Conservation (phyloP, 352 stramenopile species). For the Phytophthora constricta region DNA sequence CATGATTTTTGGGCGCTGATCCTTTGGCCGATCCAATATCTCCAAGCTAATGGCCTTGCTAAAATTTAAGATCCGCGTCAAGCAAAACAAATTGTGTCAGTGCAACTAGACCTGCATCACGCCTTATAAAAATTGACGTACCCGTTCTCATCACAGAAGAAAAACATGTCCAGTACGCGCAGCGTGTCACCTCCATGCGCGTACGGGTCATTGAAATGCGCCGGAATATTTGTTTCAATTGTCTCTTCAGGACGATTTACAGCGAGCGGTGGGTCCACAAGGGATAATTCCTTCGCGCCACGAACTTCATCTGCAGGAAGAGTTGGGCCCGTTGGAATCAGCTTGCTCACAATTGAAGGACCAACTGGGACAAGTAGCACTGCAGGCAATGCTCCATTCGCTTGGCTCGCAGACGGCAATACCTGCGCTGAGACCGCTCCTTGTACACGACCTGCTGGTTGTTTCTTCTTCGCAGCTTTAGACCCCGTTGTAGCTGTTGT, state of each 20-base stretch:
- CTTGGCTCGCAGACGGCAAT: conserved; percentile 3
- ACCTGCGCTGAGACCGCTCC: conserved; percentile 2
- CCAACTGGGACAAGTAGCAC: conserved; percentile 5
- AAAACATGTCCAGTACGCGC: conserved; percentile 85
- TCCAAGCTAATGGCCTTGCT: conserved; percentile 83
- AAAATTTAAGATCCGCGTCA: not conserved
- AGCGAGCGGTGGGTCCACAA: conserved; percentile 42
- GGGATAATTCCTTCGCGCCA: conserved; percentile 60
- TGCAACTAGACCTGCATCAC: not conserved
- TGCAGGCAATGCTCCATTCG: conserved; percentile 6
- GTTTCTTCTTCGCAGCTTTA: conserved; percentile 36
- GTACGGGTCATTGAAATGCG: conserved; percentile 74
- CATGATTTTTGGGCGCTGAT: conserved; percentile 84
- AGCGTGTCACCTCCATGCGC: conserved; percentile 69
- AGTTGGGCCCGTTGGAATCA: conserved; percentile 68
- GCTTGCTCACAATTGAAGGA: conserved; percentile 52
- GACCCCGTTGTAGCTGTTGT: conserved; percentile 10
- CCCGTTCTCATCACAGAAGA: conserved; percentile 88
- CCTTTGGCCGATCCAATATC: conserved; percentile 76
- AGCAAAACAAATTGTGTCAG: conserved; percentile 9
- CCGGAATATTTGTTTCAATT: conserved; percentile 63
- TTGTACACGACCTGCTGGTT: conserved; percentile 11
- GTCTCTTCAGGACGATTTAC: conserved; percentile 51
- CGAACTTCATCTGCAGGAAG: conserved; percentile 64
- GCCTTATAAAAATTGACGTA: conserved; percentile 32